phyloP scores from a whole-genome alignment of 2,329 filamentous ascomycete species.

The Pseudomassariella vexata region DNA sequence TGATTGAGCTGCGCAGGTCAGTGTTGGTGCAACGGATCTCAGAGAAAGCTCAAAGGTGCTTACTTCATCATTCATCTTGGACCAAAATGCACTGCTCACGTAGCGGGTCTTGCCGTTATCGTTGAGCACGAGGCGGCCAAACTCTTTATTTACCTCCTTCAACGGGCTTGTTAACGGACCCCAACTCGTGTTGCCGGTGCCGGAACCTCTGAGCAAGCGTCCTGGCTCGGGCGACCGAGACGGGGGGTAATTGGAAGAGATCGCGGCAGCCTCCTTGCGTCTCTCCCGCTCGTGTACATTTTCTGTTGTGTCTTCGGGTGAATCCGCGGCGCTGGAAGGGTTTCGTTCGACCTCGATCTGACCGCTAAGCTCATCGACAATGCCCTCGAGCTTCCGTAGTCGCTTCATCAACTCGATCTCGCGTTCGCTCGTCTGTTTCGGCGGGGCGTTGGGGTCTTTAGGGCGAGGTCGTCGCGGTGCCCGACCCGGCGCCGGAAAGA shows the following conservation, averaged over 20 bases:
- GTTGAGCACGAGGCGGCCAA: constrained; percentile 65
- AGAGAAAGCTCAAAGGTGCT: constrained; percentile 8
- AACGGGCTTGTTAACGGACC: constrained; percentile 14
- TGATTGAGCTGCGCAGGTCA: constrained; percentile 28
- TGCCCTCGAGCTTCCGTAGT: constrained; percentile 66
- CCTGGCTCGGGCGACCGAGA: neutral
- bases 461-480: constrained; percentile 62
- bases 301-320: constrained; percentile 29
- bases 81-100: constrained; percentile 73
- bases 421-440: constrained; percentile 54
- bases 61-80: constrained; percentile 69
- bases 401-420: constrained; percentile 68
- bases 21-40: neutral
- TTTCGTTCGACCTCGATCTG: constrained; percentile 53
- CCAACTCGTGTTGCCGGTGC: constrained; percentile 4
- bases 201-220: neutral
- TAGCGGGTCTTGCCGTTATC: constrained; percentile 65
- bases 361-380: constrained; percentile 64
- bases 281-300: constrained; percentile 6
- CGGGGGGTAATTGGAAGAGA: constrained; percentile 6
- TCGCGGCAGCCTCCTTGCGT: constrained; percentile 10
- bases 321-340: constrained; percentile 25
- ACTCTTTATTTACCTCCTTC: constrained; percentile 43
- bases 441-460: constrained; percentile 58
- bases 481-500: constrained; percentile 69